Evolutionary conservation across 257 asterid species (phyloP).

Genomic region (Solanum dulcamara): DNA sequence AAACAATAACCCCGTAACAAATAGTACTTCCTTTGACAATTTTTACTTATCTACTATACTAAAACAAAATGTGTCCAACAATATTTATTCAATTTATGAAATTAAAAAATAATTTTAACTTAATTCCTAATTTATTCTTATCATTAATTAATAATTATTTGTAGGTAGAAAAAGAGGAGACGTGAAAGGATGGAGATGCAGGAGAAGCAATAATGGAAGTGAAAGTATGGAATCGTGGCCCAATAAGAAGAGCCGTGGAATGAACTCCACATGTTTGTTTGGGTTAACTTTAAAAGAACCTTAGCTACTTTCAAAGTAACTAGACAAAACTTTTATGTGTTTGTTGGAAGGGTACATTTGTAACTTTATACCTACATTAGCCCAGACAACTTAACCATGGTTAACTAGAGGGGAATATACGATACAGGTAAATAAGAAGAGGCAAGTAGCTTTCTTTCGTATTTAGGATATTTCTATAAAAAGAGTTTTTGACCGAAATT

Average conservation of each 20-base stretch:
- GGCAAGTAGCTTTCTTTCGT: not conserved
- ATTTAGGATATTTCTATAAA: not conserved
- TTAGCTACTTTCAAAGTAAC: not conserved
- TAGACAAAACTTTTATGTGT: not conserved
- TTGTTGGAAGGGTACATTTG: constrained; percentile 1
- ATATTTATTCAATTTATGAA: no score
- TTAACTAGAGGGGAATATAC: not conserved
- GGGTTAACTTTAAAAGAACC: not conserved
- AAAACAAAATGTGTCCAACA: no score
- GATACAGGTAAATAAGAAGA: not conserved
- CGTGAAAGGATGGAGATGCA: not conserved
- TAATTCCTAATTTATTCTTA: no score
- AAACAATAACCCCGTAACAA: no score
- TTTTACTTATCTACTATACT: no score
- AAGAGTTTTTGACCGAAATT: not conserved
- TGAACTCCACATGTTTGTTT: not conserved
- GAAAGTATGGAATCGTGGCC: not conserved
- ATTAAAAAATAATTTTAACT: no score
- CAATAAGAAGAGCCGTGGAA: not conserved
- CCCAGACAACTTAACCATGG: not conserved
- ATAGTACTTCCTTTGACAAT: no score
- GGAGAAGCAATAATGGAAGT: not conserved
- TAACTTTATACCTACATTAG: constrained; percentile 4
- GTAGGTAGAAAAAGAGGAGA: no score
- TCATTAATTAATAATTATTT: no score